Percentiles rank a stretch among this genome's conserved stretches.
These are phyloP conservation scores for Erysiphe pisi DNA, from an alignment of 2,329 filamentous ascomycete species.

Conservation along the genomic window DNA sequence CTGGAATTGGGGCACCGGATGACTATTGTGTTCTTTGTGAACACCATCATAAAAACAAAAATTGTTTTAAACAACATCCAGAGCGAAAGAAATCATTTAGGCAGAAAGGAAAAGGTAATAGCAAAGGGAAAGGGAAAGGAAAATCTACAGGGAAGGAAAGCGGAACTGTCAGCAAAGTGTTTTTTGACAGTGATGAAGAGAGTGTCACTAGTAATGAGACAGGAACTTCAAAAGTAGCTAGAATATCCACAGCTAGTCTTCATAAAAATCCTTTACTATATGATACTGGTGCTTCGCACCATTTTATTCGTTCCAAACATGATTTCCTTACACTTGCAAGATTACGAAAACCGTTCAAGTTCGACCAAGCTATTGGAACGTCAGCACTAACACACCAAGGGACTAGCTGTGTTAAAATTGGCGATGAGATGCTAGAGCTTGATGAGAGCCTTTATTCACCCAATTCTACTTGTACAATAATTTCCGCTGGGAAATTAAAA, in stretches of 20 bases:
- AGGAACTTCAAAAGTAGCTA: background rate
- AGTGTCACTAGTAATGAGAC: background rate
- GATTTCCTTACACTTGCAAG: background rate
- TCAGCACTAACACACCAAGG: background rate
- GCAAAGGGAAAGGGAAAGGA: background rate
- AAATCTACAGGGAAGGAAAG: background rate
- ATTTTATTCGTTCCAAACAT: constrained; percentile 2
- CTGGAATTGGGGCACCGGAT: background rate
- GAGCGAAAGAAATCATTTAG: background rate
- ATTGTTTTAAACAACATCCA: constrained; percentile 5
- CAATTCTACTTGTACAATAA: too few species aligned
- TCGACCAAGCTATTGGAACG: background rate
- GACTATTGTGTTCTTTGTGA: background rate
- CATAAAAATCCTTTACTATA: background rate
- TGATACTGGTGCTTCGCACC: background rate
- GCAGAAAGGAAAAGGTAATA: background rate
- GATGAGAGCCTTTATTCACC: too few species aligned
- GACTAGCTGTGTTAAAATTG: constrained; percentile 1
- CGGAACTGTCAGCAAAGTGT: background rate
- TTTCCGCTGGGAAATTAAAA: too few species aligned
- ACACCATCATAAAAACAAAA: background rate
- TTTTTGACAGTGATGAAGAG: constrained; percentile 4
- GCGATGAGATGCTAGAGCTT: constrained; percentile 6
- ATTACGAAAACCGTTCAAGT: background rate
- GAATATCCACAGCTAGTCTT: background rate